Evolutionary conservation across 352 stramenopile genomes (phyloP).

Genomic region (Phytophthora uliginosa): DNA sequence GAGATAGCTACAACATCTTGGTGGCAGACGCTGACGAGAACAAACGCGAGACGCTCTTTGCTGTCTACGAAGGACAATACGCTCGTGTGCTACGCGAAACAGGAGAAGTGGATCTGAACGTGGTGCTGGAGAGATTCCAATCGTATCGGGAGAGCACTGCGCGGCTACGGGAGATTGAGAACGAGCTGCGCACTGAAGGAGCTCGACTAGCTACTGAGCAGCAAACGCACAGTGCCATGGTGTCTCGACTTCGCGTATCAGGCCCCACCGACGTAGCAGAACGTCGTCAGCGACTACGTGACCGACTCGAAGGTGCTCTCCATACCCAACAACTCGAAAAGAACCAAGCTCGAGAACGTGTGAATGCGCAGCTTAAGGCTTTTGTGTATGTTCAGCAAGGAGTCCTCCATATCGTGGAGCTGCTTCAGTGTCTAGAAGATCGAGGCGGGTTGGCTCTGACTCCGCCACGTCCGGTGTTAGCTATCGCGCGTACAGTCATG

Average conservation of each 20-base stretch:
- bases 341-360: slow-evolving; percentile 45
- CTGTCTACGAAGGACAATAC: slow-evolving; percentile 73
- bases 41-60: slow-evolving; percentile 61
- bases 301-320: slow-evolving; percentile 60
- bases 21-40: slow-evolving; percentile 31
- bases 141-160: slow-evolving; percentile 44
- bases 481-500: slow-evolving; percentile 27
- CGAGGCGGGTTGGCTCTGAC: slow-evolving; percentile 19
- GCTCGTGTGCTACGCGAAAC: slow-evolving; percentile 60
- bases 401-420: slow-evolving; percentile 61
- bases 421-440: slow-evolving; percentile 66
- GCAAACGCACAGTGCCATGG: slow-evolving; percentile 35
- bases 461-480: slow-evolving; percentile 7
- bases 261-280: slow-evolving; percentile 61
- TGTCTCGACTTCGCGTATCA: slow-evolving; percentile 54
- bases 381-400: slow-evolving; percentile 72
- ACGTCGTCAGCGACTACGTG: slow-evolving; percentile 59
- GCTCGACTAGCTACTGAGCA: slow-evolving; percentile 41
- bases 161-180: slow-evolving; percentile 62
- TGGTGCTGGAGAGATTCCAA: slow-evolving; percentile 64
- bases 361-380: slow-evolving; percentile 55
- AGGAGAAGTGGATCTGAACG: slow-evolving; percentile 53
- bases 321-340: slow-evolving; percentile 52
- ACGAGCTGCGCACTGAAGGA: slow-evolving; percentile 42
- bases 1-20: slow-evolving; percentile 42